phyloP scores from a whole-genome alignment of 228 moss, liverwort and hornwort genomes.

The Sphagnum magellanicum region DNA sequence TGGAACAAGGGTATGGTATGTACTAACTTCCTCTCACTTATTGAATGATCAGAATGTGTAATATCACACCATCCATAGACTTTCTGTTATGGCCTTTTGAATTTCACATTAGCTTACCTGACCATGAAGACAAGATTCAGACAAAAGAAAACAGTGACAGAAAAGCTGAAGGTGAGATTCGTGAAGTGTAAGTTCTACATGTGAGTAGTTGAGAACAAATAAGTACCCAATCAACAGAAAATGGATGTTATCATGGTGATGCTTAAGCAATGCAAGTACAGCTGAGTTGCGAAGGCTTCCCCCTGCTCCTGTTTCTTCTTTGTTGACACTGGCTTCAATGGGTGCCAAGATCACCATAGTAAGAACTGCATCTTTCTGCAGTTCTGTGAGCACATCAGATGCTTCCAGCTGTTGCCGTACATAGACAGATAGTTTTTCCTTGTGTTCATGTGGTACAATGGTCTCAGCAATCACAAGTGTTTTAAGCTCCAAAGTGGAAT shows the following conservation, averaged over 20 bases:
- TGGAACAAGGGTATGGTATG: too few species aligned
- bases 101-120: too few species aligned
- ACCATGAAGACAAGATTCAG: too few species aligned
- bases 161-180: too few species aligned
- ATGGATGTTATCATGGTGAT: constrained; percentile 50
- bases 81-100: too few species aligned
- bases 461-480: constrained; percentile 74
- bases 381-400: constrained; percentile 41
- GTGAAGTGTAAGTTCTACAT: too few species aligned
- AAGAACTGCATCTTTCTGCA: constrained; percentile 52
- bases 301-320: constrained; percentile 54
- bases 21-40: too few species aligned
- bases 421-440: constrained; percentile 43
- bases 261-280: constrained; percentile 58
- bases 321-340: constrained; percentile 49
- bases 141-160: too few species aligned
- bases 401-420: constrained; percentile 60
- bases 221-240: constrained; percentile 71
- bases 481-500: constrained; percentile 66
- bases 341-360: constrained; percentile 76
- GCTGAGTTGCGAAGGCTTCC: constrained; percentile 67
- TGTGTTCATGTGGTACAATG: constrained; percentile 50
- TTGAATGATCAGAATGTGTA: too few species aligned
- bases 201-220: not conserved
- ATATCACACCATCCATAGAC: too few species aligned